A percentile compares a stretch with the other conserved stretches of the same genome.
Conservation (phyloP, 2,329 filamentous ascomycete species). For the Pseudogymnoascus sp. region DNA sequence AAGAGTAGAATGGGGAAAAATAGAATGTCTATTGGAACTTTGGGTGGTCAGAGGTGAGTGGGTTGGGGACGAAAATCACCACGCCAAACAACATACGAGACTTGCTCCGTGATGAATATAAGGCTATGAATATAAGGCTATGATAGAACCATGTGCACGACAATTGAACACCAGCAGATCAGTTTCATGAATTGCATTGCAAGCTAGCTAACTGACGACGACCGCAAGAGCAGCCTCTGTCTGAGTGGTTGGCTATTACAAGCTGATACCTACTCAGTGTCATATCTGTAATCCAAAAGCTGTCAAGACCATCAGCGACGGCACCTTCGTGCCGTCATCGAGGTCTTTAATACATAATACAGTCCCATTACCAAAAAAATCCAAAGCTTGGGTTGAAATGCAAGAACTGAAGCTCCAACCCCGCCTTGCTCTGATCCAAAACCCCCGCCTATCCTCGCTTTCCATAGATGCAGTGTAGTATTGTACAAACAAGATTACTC, state of each 20-base stretch:
- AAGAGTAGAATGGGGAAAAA: neutral
- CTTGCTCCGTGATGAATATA: neutral
- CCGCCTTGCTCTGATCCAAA: conserved; percentile 8
- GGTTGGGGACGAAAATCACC: neutral
- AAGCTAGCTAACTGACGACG: conserved; percentile 3
- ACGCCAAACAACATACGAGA: neutral
- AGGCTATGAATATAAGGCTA: too few species aligned
- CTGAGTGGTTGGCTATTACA: conserved; percentile 1
- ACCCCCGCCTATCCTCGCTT: conserved; percentile 8
- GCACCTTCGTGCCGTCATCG: neutral
- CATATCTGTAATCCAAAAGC: conserved; percentile 8
- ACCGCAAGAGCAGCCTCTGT: conserved; percentile 2
- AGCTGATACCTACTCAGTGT: conserved; percentile 4
- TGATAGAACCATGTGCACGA: neutral
- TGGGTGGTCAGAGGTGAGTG: neutral
- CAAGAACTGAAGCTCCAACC: neutral
- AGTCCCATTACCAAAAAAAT: conserved; percentile 6
- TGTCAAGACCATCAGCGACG: neutral
- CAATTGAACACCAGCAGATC: neutral
- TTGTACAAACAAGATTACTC: conserved; percentile 10
- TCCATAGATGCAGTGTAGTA: conserved; percentile 10
- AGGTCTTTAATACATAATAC: neutral
- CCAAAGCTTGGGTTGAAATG: neutral
- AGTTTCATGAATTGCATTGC: conserved; percentile 9
- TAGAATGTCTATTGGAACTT: neutral